phyloP scores from a whole-genome alignment of 805 yeast species.

The Kluyveromyces aestuarii region DNA sequence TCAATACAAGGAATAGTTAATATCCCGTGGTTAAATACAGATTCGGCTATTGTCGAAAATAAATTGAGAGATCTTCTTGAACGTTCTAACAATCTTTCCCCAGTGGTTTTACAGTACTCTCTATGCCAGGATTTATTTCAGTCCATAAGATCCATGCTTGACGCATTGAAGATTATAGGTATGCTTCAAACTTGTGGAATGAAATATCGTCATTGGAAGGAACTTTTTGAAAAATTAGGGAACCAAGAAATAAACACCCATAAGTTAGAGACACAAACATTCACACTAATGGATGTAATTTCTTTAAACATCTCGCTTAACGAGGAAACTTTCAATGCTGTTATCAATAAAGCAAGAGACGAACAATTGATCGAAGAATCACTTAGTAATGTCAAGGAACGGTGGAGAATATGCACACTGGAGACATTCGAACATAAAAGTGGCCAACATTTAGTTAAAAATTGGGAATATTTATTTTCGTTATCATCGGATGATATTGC shows the following conservation, averaged over 20 bases:
- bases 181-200: conserved; percentile 49
- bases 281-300: conserved; percentile 56
- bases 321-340: conserved; percentile 36
- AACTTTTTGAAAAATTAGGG: conserved; percentile 32
- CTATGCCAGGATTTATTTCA: conserved; percentile 4
- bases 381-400: conserved; percentile 37
- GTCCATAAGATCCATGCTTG: conserved; percentile 1
- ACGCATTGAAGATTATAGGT: conserved; percentile 24
- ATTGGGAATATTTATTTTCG: conserved; percentile 59
- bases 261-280: conserved; percentile 15
- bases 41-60: not conserved
- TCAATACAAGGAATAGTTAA: conserved; percentile 2
- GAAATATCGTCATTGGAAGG: conserved; percentile 59
- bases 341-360: conserved; percentile 58
- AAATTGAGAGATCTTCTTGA: not conserved
- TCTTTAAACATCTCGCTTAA: conserved; percentile 40
- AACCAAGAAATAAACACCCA: conserved; percentile 2
- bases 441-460: conserved; percentile 47
- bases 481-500: conserved; percentile 52
- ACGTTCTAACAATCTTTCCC: conserved; percentile 1
- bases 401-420: conserved; percentile 49
- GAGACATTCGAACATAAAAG: conserved; percentile 45
- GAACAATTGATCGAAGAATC: conserved; percentile 59
- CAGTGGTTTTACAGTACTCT: conserved; percentile 3
- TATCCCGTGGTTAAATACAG: conserved; percentile 7